Evolutionary conservation across 352 stramenopile genomes (phyloP), one percentile per base, ranked within the genome.

Genomic region (Globisporangium cystogenes): DNA sequence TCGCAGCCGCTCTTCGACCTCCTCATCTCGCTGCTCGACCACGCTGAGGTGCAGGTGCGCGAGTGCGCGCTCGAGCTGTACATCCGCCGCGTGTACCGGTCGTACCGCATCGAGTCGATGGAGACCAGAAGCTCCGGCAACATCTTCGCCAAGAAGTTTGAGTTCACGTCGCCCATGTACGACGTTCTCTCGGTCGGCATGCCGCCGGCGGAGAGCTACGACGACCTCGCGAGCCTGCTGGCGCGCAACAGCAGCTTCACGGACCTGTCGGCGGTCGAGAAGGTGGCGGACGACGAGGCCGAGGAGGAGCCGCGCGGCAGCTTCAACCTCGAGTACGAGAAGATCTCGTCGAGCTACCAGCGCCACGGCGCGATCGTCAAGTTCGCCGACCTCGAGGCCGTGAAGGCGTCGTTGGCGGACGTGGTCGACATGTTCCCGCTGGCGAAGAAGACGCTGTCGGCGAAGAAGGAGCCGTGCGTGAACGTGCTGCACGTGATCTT

Each of bases 291-390:
- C 23, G 53, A 50, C 16, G 33, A 43, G 31, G 39, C 42, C 24
- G 37, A 43, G 26, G 46, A 49, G 21, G 56, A 60, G 37, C 64
- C 62, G 1, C 65, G 74, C 20, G 69, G 65, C 21, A 68, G 46
- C 55, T 77, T 66, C 41, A 67, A 84, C 24, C 72, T 86, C 43
- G 72, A 81, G 58, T 84, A 86, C 55, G 73, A 87, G 46, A 87
- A 88, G 48, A 82, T 95, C 35, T 88, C 84, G 23, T 63, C 84
- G 7, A 73, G 60, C 18, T 76, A 87, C 47, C 59, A 86, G 51
- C 82, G 82, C 41, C 78, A 92, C 55, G 84, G 87, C 44, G 74
- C 96, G 21, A 92, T 96, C 56, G 78, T 91, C 53, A 89, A 96
- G 53, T 81, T 96, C 45, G 69, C 86, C n/a, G 84, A 74, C 23